Percentiles rank a stretch among this genome's conserved stretches.
Conservation (phyloP, 805 yeast genomes). For the Barnettozyma sucrosica region DNA sequence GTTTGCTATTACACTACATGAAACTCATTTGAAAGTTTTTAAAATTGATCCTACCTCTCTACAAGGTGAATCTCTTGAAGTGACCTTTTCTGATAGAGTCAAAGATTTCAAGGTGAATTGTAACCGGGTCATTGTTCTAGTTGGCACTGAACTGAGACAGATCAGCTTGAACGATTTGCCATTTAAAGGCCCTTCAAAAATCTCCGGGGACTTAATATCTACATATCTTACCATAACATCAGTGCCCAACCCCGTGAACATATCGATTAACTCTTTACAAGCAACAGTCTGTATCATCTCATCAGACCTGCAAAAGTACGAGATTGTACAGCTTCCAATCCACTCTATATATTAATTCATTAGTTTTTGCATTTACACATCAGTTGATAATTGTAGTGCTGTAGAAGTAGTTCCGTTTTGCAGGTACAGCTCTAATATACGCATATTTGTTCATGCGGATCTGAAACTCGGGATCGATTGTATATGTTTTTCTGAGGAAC, state of each 20-base stretch:
- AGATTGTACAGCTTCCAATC: not conserved
- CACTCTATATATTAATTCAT: not conserved
- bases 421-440: constrained; percentile 8
- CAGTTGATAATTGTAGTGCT: not conserved
- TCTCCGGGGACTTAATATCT: not conserved
- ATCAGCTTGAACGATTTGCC: not conserved
- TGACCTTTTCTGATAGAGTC: constrained; percentile 7
- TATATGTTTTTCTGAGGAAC: constrained; percentile 19
- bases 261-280: constrained; percentile 27
- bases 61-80: not conserved
- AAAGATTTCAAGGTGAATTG: constrained; percentile 12
- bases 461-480: constrained; percentile 15
- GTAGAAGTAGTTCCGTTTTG: constrained; percentile 2
- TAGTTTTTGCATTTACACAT: not conserved
- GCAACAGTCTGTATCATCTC: constrained; percentile 35
- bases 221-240: constrained; percentile 4
- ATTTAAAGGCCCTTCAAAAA: too few relatives aligned
- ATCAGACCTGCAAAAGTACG: constrained; percentile 21
- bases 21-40: constrained; percentile 12
- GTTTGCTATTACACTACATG: constrained; percentile 10
- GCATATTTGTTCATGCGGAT: constrained; percentile 19
- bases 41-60: constrained; percentile 7
- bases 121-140: constrained; percentile 10
- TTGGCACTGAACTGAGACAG: not conserved
- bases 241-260: constrained; percentile 19